These are phyloP conservation scores for Xylariales sp. DNA, from an alignment of 2,329 filamentous ascomycete genomes.

Conservation along the genomic window DNA sequence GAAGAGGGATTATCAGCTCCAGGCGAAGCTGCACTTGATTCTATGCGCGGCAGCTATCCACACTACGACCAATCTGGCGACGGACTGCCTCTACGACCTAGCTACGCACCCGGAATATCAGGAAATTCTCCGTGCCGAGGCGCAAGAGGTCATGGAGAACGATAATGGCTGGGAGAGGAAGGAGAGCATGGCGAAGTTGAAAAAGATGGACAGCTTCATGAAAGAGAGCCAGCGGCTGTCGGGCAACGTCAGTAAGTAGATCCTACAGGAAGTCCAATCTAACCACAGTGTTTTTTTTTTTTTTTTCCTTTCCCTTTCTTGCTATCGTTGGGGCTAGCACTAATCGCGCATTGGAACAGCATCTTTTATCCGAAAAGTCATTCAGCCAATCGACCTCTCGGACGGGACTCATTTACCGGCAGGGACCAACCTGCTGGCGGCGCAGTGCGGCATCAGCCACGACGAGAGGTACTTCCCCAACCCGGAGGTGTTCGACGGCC, in stretches of 20 bases:
- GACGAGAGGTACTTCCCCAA: constrained; percentile 32
- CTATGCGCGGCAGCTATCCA: constrained; percentile 48
- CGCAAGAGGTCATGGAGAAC: constrained; percentile 30
- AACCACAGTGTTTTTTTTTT: too few relatives aligned
- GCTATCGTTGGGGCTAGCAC: too few relatives aligned
- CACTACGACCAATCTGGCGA: constrained; percentile 40
- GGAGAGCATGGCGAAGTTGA: constrained; percentile 30
- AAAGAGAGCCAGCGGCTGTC: constrained; percentile 31
- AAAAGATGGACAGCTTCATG: constrained; percentile 36
- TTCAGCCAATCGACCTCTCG: constrained; percentile 46
- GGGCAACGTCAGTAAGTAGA: constrained; percentile 29
- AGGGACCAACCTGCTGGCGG: constrained; percentile 38
- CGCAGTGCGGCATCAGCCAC: constrained; percentile 27
- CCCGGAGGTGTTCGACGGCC: constrained; percentile 30
- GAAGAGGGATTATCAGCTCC: constrained; percentile 30
- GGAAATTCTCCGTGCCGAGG: constrained; percentile 47
- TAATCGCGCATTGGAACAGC: too few relatives aligned
- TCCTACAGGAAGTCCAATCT: background rate
- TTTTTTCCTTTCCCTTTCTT: too few relatives aligned
- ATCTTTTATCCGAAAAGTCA: constrained; percentile 46
- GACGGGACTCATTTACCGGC: constrained; percentile 46
- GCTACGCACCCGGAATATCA: constrained; percentile 45
- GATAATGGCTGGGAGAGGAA: constrained; percentile 28
- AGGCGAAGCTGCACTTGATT: constrained; percentile 34
- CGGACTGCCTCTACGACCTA: constrained; percentile 49